Base-by-base conservation (phyloP, 805 yeast species). In the Candida yuanshanica region DNA sequence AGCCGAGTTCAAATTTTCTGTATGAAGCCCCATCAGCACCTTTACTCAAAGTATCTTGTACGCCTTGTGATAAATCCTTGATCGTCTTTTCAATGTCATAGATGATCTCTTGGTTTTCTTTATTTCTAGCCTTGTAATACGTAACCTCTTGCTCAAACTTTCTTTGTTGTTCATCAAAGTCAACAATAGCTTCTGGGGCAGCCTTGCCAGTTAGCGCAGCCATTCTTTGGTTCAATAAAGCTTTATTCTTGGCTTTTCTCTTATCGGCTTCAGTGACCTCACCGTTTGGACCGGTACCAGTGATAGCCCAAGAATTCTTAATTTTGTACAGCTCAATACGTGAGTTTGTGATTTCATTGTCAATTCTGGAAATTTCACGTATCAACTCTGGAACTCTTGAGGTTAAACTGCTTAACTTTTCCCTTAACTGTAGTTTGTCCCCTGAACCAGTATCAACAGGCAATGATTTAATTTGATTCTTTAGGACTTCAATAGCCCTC, bases 241-340 rank as follows among this genome's bases (percentile, higher is more conserved):
- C 95, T 56, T 84, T 83, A 33, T 86, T 81, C 51, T 75, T 81
- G 31, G 91, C 93, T 52, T 84, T 83, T 48, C 84, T 75, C 45
- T 84, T 75, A 58, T 90, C 97, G 12, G 78, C 64, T 20, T 86
- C 96, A 3, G 97, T 90, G 8, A 88, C 75, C 45, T 79, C 78
- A 23, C 97, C 97, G 54, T 83, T 79, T 36, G 88, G 83, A 7
- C 97, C 98, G 6, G 93, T 77, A 5, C 96, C 97, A 21, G 71
- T 68, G 62, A 88, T 71, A 4, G 81, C 71, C 2, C 78, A 73
- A 10, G 96, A 96, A 53, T 84, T 74, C 47, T 77, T 77, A 50
- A 73, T 60, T 51, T 81, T 78, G 58, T 75, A 78, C 13, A 83
- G 55, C 50, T 82, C 84, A 42, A 84, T 68, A 51, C 81, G 86